Evolutionary conservation across 2,329 filamentous ascomycete species (phyloP).

Genomic region (Fusarium liriodendri): DNA sequence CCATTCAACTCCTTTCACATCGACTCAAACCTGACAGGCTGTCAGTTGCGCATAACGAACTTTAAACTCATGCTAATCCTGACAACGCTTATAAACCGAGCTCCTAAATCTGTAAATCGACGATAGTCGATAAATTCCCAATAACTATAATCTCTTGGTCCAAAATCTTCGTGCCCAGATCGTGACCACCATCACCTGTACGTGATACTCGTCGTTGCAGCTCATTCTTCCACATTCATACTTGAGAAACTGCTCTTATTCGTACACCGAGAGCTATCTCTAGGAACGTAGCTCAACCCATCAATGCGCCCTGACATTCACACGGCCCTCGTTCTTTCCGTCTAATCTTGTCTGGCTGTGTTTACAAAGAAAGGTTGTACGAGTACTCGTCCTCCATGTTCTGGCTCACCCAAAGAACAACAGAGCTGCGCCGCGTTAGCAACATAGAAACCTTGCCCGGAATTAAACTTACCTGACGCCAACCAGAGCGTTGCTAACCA

Average conservation of each 20-base stretch:
- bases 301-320: slow-evolving; percentile 14
- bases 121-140: background rate
- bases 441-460: background rate
- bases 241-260: slow-evolving; percentile 23
- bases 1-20: background rate
- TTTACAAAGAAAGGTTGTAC: slow-evolving; percentile 72
- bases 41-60: background rate
- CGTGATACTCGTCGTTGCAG: background rate
- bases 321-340: slow-evolving; percentile 3
- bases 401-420: slow-evolving; percentile 76
- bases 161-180: slow-evolving; percentile 1
- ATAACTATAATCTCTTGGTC: background rate
- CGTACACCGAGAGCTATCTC: slow-evolving; percentile 21
- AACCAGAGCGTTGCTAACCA: slow-evolving; percentile 73
- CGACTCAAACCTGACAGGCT: background rate
- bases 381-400: slow-evolving; percentile 80
- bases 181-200: background rate
- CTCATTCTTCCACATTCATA: slow-evolving; percentile 10
- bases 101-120: slow-evolving; percentile 8
- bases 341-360: background rate
- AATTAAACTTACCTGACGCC: slow-evolving; percentile 63
- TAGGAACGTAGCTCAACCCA: slow-evolving; percentile 6
- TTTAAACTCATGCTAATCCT: slow-evolving; percentile 13
- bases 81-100: slow-evolving; percentile 16
- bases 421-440: slow-evolving; percentile 59